Base-by-base conservation (phyloP, 2,329 filamentous ascomycete genomes). In the Verticillium tricorpus region DNA sequence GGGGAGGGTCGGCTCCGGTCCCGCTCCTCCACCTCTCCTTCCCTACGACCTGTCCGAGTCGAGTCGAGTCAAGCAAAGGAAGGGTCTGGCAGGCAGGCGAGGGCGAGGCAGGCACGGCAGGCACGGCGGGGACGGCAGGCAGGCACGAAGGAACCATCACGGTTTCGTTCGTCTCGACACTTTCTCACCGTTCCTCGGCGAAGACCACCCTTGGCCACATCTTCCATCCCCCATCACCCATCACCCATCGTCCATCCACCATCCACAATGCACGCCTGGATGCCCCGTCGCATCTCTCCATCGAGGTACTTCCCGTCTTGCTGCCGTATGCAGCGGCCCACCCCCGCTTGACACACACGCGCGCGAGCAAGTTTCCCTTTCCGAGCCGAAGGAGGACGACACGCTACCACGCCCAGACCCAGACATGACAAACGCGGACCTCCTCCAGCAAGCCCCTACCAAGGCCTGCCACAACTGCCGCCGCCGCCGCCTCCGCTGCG, bases 381-480 rank as follows among this genome's bases (percentile, higher is more conserved):
- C 37, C 28, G 28, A 28, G 28, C 28, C 4, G 5, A 28, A 28
- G 28, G 28, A 28, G 28, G 28, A 28, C 28, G 28, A 28, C 6
- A 28, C 28, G 28, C 28, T 28, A 28, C 28, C 25, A 5, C 59
- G 22, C 45, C 12, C 28, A 56, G n/a, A 14, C 55, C 50, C 8
- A 9, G 19, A 8, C 45, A 50, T 50, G 45, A n/a, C 19, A n/a
- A 50, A 50, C 45, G 14, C 32, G 5, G 32, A 37, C 17, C 45
- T 59, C 15, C 31, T 62, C 31, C 56, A 59, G 40, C 32, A 39
- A 50, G 52, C 60, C 34, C 64, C 64, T 54, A 65, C 65, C 28
- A 66, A 64, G 34, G 61, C 64, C 54, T 85, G 82, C 69, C 82
- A 85, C 73, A 84, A 83, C 72, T 85, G 82, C 70, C 79, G 82